phyloP scores from a whole-genome alignment of 2,329 filamentous ascomycete species.

The Monosporascus sp. region DNA sequence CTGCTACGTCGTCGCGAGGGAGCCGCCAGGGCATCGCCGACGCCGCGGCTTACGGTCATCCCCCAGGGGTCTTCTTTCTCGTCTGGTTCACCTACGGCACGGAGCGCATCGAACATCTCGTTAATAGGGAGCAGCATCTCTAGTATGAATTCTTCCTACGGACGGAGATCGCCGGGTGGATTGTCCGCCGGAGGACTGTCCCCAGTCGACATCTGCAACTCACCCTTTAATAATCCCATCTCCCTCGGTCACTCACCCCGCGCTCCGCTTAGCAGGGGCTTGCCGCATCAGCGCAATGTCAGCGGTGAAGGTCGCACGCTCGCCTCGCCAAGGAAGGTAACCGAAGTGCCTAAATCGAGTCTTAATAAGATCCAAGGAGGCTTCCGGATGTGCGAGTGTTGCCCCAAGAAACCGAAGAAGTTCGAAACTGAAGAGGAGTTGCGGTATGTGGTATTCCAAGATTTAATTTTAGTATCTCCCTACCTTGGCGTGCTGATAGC shows the following conservation, averaged over 20 bases:
- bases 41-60: constrained; percentile 41
- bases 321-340: constrained; percentile 46
- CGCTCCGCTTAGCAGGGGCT: constrained; percentile 35
- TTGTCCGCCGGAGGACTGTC: constrained; percentile 41
- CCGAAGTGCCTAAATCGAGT: constrained; percentile 42
- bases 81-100: constrained; percentile 37
- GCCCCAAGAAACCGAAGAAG: constrained; percentile 94
- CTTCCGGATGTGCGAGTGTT: constrained; percentile 78
- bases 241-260: constrained; percentile 46
- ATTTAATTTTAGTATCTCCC: not conserved
- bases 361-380: constrained; percentile 44
- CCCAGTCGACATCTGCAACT: constrained; percentile 35
- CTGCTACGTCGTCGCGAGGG: constrained; percentile 43
- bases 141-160: constrained; percentile 38
- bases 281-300: constrained; percentile 39
- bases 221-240: constrained; percentile 43
- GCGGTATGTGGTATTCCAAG: constrained; percentile 52
- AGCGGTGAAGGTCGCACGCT: constrained; percentile 36
- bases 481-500: not conserved
- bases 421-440: constrained; percentile 82
- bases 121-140: constrained; percentile 38
- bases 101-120: constrained; percentile 40
- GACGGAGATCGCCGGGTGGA: constrained; percentile 42
- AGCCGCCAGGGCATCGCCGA: constrained; percentile 45
- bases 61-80: constrained; percentile 39